Evolutionary conservation across 805 yeast genomes (phyloP), one percentile per base, ranked within the genome.

Genomic region (Candida manassasensis): DNA sequence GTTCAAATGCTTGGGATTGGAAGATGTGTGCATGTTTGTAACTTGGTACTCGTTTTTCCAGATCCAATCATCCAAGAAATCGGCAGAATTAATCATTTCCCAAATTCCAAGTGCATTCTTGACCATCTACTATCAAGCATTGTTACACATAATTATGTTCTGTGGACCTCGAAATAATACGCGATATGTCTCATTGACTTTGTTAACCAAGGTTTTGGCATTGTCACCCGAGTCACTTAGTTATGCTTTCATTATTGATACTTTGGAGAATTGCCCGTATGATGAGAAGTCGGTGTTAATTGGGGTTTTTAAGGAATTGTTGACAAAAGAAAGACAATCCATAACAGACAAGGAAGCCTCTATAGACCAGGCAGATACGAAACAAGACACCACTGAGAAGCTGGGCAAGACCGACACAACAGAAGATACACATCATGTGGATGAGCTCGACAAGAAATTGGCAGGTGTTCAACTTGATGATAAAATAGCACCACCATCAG

Each of bases 241-340:
- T 0, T 85, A 77, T 56, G 61, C 63, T 3, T 84, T 83, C 50
- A 61, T 86, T 11, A 50, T 67, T 16, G 87, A 85, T 49, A 69
- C 87, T 0, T 63, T 90, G 34, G 61, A 65, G 19, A 65, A 73
- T 34, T 83, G 90, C 49, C 89, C 93, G 2, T 76, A 70, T 49
- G 77, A 70, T 26, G 71, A 73, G 26, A 77, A 78, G 45, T 67
- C 81, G 16, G 77, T 77, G 3, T 59, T 78, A 24, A 71, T 86
- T 12, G 76, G 81, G 3, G 77, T 86, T 16, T 69, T 87, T 49
- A 86, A 82, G 53, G 86, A 81, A 45, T 64, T 87, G 42, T 55
- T 79, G 44, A 47, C 71, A 4, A 69, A 73, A 42, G 44, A 46
- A n/a, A 49, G 45, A 21, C 31, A 32, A 8, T 34, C 37, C 4